These are phyloP conservation scores for Chloris gayana DNA, from an alignment of 176 grass and related monocot genomes.

Conservation along the genomic window DNA sequence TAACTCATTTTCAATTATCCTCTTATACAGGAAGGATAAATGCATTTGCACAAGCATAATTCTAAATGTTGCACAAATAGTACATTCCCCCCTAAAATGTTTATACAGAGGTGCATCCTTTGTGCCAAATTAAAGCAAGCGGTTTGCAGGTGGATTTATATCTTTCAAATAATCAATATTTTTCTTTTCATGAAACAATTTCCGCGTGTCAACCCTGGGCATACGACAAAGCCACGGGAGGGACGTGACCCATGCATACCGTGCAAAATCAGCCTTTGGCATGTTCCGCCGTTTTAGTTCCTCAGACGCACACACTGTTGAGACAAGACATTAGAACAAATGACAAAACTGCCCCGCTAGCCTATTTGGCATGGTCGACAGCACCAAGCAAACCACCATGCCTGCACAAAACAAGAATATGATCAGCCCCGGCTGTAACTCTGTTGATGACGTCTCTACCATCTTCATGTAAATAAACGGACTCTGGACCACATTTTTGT, in stretches of 20 bases:
- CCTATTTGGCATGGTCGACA: conserved; percentile 9
- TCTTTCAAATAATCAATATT: too few species aligned
- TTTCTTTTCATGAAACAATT: background rate
- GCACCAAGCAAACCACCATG: background rate
- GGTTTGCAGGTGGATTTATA: too few species aligned
- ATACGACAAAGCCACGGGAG: background rate
- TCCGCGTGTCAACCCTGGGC: background rate
- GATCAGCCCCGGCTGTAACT: background rate
- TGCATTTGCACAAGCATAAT: too few species aligned
- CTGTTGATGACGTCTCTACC: background rate
- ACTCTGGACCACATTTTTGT: background rate
- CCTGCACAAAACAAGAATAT: background rate
- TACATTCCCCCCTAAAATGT: too few species aligned
- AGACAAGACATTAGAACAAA: background rate
- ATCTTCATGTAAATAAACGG: background rate
- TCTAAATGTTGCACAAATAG: too few species aligned
- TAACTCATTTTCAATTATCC: too few species aligned
- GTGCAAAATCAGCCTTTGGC: background rate
- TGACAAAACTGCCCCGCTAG: background rate
- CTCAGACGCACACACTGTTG: background rate
- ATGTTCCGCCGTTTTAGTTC: background rate
- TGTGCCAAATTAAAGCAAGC: too few species aligned
- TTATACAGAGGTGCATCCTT: too few species aligned
- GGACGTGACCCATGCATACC: background rate
- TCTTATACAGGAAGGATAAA: too few species aligned